Evolutionary conservation across 2,329 filamentous ascomycete species (phyloP).

Genomic region (Xylariaceae sp.): DNA sequence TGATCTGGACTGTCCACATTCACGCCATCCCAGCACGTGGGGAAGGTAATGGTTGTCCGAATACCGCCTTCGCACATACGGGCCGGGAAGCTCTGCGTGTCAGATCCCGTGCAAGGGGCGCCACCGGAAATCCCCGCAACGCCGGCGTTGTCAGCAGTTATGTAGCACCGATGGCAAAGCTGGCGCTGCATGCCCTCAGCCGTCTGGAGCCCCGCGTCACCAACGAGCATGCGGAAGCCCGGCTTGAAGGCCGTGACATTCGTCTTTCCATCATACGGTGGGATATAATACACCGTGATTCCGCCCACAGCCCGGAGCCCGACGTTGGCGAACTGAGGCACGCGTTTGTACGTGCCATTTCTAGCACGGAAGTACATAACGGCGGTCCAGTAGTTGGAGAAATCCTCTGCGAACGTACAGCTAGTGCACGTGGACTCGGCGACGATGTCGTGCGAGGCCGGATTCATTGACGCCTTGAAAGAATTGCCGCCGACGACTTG

Average conservation of each 20-base stretch:
- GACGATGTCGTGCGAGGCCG: slow-evolving; percentile 33
- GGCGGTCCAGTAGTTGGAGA: slow-evolving; percentile 42
- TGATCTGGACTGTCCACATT: slow-evolving; percentile 56
- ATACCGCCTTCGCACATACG: slow-evolving; percentile 56
- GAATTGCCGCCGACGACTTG: slow-evolving; percentile 43
- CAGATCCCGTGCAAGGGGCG: slow-evolving; percentile 41
- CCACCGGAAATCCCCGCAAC: slow-evolving; percentile 39
- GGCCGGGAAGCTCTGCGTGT: slow-evolving; percentile 57
- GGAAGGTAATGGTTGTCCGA: slow-evolving; percentile 60
- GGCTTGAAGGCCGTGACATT: slow-evolving; percentile 51
- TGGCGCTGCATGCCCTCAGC: slow-evolving; percentile 38
- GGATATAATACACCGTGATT: slow-evolving; percentile 43
- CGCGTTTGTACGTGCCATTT: slow-evolving; percentile 41
- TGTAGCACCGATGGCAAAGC: slow-evolving; percentile 48
- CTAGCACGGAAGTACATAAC: slow-evolving; percentile 38
- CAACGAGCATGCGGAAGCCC: slow-evolving; percentile 55
- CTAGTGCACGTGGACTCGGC: slow-evolving; percentile 38
- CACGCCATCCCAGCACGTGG: slow-evolving; percentile 61
- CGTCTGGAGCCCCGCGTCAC: slow-evolving; percentile 44
- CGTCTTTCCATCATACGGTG: slow-evolving; percentile 43
- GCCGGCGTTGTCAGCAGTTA: slow-evolving; percentile 27
- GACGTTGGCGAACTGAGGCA: slow-evolving; percentile 38
- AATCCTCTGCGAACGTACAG: slow-evolving; percentile 40
- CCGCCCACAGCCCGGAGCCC: slow-evolving; percentile 38
- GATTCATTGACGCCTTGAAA: slow-evolving; percentile 41